Base-by-base conservation (phyloP, 306 rosid species). In the Prunus fruticosa region DNA sequence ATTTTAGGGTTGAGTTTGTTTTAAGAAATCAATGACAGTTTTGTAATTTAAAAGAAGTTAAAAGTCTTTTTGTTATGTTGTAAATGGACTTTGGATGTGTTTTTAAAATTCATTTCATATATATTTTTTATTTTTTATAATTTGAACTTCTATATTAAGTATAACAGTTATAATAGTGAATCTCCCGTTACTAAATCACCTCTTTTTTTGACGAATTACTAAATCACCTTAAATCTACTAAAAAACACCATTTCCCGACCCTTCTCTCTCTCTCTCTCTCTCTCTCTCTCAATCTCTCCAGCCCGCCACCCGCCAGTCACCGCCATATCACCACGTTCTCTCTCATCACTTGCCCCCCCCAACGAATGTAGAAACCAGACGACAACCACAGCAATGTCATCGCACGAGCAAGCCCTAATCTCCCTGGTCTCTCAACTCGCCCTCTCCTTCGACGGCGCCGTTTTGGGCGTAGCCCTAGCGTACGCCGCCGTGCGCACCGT, bases 361-460 rank as follows among this genome's bases (percentile, higher is more conserved):
- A 49, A 0, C 34, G 20, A 51, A 62, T 62, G 73, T 63, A 16
- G 52, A 38, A 56, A 22, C 63, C 28, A 25, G 32, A 38, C 72
- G 60, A 51, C 69, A 20, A 64, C 34, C 56, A 8, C 63, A 47
- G 11, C 5, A 47, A 91, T 94, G 98, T 85, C 97, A n/a, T 83
- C 93, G 25, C 89, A 82, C 61, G 97, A 95, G 1, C 96, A 86
- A 76, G 95, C 89, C 81, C 63, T 95, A 7, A 78, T 71, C 1
- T 87, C 99, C n/a, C 85, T 95, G 9, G 54, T 92, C 47, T 84
- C 96, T 11, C 92, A 86, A 23, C 75, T 95, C 11, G 94, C 87
- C 20, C 75, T 90, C 19, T 95, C 96, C 71, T 83, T 83, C 52
- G 96, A 95, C 80, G 97, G 98, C 46, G 99, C 99, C 83, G 82